Percentiles rank a stretch among this genome's conserved stretches.
Evolutionary conservation across 73 alveolate genomes (phyloP).

Genomic region (Symbiodinium pilosum): DNA sequence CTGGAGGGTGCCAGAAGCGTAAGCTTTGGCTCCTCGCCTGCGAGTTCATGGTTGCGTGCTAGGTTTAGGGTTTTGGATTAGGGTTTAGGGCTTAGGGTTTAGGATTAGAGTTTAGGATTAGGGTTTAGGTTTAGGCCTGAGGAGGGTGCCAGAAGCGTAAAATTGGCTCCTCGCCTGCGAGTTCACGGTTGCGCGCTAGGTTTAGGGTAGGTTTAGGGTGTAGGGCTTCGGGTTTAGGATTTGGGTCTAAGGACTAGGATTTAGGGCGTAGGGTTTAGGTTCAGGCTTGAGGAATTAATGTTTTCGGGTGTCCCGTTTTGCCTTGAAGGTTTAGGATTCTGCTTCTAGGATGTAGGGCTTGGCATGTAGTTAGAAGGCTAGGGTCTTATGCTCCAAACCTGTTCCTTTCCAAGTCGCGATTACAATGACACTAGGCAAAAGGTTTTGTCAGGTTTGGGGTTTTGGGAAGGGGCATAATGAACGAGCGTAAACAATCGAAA

Average conservation of each 20-base stretch:
- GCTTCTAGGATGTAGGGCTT: too few relatives aligned
- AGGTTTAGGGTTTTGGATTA: neutral
- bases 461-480: too few relatives aligned
- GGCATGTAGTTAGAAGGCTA: too few relatives aligned
- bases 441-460: too few relatives aligned
- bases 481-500: too few relatives aligned
- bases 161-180: constrained; percentile 40
- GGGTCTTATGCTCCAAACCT: too few relatives aligned
- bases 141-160: constrained; percentile 57
- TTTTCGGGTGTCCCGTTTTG: neutral
- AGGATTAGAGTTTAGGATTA: neutral
- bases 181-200: neutral
- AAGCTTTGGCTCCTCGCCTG: constrained; percentile 51
- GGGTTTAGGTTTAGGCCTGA: neutral
- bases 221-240: neutral
- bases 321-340: too few relatives aligned
- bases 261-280: neutral
- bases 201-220: neutral
- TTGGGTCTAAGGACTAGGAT: neutral
- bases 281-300: neutral
- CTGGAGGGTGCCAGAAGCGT: constrained; percentile 47
- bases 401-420: too few relatives aligned
- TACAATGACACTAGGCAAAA: too few relatives aligned
- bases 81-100: neutral
- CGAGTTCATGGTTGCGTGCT: neutral